phyloP scores from a whole-genome alignment of 441 rosid species.

The Melastoma candidum region DNA sequence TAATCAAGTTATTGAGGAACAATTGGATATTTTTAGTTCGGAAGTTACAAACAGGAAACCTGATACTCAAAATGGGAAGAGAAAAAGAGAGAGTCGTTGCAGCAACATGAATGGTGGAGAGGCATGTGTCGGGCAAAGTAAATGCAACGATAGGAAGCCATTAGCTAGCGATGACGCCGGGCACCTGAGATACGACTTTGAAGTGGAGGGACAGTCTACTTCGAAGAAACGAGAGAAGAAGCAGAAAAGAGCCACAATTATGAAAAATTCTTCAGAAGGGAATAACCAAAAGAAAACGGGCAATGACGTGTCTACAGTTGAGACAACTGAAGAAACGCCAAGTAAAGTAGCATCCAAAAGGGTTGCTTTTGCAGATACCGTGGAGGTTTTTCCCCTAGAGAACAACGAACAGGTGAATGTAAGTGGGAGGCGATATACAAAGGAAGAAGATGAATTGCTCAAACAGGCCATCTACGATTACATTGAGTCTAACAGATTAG shows the following conservation, averaged over 20 bases:
- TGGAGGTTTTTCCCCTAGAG: slow-evolving; percentile 40
- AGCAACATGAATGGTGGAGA: slow-evolving; percentile 3
- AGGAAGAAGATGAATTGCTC: slow-evolving; percentile 55
- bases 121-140: not conserved
- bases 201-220: not conserved
- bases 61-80: not conserved
- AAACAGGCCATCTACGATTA: slow-evolving; percentile 37
- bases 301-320: not conserved
- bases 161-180: slow-evolving; percentile 3
- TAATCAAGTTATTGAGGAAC: not conserved
- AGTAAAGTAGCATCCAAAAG: slow-evolving; percentile 32
- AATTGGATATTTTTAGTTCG: not conserved
- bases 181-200: not conserved
- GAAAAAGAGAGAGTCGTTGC: slow-evolving; percentile 11
- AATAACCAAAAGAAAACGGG: slow-evolving; percentile 14
- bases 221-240: not conserved
- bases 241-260: not conserved
- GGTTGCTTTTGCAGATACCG: slow-evolving; percentile 50
- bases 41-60: not conserved
- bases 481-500: slow-evolving; percentile 28
- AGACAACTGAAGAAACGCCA: slow-evolving; percentile 14
- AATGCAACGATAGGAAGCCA: not conserved
- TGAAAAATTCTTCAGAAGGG: slow-evolving; percentile 9
- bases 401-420: slow-evolving; percentile 28
- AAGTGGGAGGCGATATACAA: slow-evolving; percentile 55